phyloP scores from a whole-genome alignment of 2,329 filamentous ascomycete genomes.

The Trichoderma semiorbis region DNA sequence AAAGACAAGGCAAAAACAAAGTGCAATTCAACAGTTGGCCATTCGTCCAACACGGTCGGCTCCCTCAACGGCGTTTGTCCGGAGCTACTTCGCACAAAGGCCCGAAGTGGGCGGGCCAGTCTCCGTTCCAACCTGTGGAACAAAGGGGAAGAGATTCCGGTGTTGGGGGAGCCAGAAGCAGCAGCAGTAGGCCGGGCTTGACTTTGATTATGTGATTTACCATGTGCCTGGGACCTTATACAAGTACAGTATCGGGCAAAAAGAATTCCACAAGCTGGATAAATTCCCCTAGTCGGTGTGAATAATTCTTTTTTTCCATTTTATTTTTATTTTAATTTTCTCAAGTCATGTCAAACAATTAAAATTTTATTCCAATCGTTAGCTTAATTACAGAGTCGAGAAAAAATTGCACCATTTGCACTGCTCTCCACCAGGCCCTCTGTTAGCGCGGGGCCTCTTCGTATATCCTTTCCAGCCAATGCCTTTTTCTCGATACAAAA shows the following conservation, averaged over 20 bases:
- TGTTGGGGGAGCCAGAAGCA: background rate
- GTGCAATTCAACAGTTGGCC: background rate
- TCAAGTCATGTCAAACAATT: background rate
- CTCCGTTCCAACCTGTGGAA: constrained; percentile 15
- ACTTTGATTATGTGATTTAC: background rate
- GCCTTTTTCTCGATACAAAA: background rate
- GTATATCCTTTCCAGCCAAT: constrained; percentile 1
- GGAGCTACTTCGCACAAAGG: constrained; percentile 13
- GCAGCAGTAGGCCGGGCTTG: background rate
- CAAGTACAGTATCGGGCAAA: background rate
- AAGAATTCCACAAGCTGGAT: background rate
- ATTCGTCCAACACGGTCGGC: background rate
- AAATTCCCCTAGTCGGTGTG: background rate
- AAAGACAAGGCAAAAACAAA: background rate
- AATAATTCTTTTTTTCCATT: background rate
- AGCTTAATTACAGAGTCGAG: background rate
- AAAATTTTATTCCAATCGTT: background rate
- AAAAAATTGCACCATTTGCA: background rate
- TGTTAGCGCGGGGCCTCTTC: constrained; percentile 2
- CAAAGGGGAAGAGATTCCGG: constrained; percentile 1
- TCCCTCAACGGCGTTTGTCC: constrained; percentile 10
- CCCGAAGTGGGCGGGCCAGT: constrained; percentile 11
- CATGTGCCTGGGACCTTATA: background rate
- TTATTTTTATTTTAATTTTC: background rate
- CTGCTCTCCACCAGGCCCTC: background rate